A percentile compares a stretch with the other conserved stretches of the same genome.
Evolutionary conservation across 164 flowering plant species (phyloP).

Genomic region (Vitis amurensis): DNA sequence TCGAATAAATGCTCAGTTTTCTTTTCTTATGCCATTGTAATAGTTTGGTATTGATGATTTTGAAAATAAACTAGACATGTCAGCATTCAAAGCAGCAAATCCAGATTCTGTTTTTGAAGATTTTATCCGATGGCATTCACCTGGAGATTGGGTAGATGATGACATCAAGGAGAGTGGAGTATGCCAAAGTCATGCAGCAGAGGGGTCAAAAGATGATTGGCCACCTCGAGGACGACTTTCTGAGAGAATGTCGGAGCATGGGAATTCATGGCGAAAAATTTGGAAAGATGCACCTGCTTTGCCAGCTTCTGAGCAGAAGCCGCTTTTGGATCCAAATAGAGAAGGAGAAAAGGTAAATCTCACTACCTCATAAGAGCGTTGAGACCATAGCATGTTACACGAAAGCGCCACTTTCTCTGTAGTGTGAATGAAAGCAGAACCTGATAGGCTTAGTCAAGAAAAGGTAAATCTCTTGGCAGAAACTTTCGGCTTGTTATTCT

Average conservation of each 20-base stretch:
- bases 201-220: slow-evolving; percentile 44
- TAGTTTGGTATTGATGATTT: neutral
- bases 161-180: slow-evolving; percentile 18
- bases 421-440: too few species aligned
- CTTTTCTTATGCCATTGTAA: neutral
- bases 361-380: neutral
- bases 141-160: slow-evolving; percentile 83
- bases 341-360: slow-evolving; percentile 91
- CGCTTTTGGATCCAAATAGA: slow-evolving; percentile 79
- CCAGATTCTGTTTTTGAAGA: slow-evolving; percentile 95
- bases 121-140: slow-evolving; percentile 98
- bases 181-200: slow-evolving; percentile 15
- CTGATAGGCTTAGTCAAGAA: too few species aligned
- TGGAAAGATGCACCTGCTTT: slow-evolving; percentile 81
- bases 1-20: neutral
- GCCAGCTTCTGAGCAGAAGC: slow-evolving; percentile 88
- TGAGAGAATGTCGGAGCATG: slow-evolving; percentile 75
- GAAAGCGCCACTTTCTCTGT: neutral
- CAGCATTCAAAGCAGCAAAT: slow-evolving; percentile 98
- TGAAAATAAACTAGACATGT: slow-evolving; percentile 70
- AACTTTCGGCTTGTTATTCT: too few species aligned
- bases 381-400: slow-evolving; percentile 8
- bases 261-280: slow-evolving; percentile 83
- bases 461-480: too few species aligned
- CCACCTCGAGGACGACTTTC: slow-evolving; percentile 96